Evolutionary conservation across 306 rosid species (phyloP).

Genomic region (Cajanus cajan): DNA sequence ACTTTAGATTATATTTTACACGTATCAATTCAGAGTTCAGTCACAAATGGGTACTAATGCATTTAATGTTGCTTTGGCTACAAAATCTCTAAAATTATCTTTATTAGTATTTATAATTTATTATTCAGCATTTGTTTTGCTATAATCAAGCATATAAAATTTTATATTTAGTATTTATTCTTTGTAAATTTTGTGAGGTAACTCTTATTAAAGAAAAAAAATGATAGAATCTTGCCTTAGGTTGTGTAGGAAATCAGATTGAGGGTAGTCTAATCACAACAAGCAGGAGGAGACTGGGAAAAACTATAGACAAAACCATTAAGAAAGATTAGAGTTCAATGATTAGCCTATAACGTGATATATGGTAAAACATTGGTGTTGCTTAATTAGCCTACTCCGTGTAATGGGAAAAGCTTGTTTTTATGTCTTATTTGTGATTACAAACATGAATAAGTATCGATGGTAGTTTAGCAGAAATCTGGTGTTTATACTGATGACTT

Average conservation of each 20-base stretch:
- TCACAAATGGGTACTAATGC: background rate
- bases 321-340: background rate
- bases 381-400: too few relatives aligned
- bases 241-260: too few relatives aligned
- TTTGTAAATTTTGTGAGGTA: too few relatives aligned
- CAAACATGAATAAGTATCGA: background rate
- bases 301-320: too few relatives aligned
- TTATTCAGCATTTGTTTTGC: background rate
- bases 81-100: background rate
- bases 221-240: too few relatives aligned
- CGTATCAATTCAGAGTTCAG: background rate
- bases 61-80: constrained; percentile 8
- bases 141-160: background rate
- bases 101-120: background rate
- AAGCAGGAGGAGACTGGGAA: too few relatives aligned
- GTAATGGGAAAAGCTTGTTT: too few relatives aligned
- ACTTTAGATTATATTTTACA: constrained; percentile 7
- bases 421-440: background rate
- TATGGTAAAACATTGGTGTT: too few relatives aligned
- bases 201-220: too few relatives aligned
- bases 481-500: background rate
- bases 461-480: background rate
- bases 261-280: too few relatives aligned
- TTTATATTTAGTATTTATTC: background rate
- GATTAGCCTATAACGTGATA: background rate